Conservation (phyloP, 257 asterid genomes). For the Craterostigma plantagineum region DNA sequence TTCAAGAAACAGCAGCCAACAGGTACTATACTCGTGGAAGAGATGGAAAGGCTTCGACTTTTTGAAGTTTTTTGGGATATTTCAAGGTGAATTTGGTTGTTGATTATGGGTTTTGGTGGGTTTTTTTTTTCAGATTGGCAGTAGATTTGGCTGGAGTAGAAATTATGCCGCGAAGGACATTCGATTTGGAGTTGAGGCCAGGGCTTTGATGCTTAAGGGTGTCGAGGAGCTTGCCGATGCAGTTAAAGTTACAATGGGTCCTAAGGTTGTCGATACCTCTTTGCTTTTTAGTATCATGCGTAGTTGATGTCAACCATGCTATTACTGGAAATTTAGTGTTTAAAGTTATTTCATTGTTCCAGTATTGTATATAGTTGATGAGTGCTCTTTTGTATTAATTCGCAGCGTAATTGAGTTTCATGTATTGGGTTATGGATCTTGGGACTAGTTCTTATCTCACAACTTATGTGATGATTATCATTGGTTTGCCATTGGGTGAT, state of each 20-base stretch:
- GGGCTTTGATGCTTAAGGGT: constrained; percentile 82
- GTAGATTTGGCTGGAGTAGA: constrained; percentile 54
- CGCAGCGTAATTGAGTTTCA: too few relatives aligned
- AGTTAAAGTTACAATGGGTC: constrained; percentile 92
- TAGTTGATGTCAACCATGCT: too few relatives aligned
- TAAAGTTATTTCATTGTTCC: too few relatives aligned
- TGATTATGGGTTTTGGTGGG: constrained; percentile 1
- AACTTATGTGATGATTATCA: too few relatives aligned
- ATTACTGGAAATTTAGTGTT: too few relatives aligned
- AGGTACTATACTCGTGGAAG: constrained; percentile 16
- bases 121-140: constrained; percentile 25
- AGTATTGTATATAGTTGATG: too few relatives aligned
- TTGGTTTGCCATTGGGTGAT: too few relatives aligned
- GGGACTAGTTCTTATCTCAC: too few relatives aligned
- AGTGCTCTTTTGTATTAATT: too few relatives aligned
- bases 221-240: constrained; percentile 95
- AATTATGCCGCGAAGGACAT: constrained; percentile 86
- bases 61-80: neutral
- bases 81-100: neutral
- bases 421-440: too few relatives aligned
- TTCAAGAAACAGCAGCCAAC: constrained; percentile 41
- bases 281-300: neutral
- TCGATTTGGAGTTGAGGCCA: constrained; percentile 81
- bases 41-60: neutral
- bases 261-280: constrained; percentile 78